Percentiles rank a stretch among this genome's conserved stretches.
Conservation (phyloP, 257 asterid species). For the Orobanche coerulescens region DNA sequence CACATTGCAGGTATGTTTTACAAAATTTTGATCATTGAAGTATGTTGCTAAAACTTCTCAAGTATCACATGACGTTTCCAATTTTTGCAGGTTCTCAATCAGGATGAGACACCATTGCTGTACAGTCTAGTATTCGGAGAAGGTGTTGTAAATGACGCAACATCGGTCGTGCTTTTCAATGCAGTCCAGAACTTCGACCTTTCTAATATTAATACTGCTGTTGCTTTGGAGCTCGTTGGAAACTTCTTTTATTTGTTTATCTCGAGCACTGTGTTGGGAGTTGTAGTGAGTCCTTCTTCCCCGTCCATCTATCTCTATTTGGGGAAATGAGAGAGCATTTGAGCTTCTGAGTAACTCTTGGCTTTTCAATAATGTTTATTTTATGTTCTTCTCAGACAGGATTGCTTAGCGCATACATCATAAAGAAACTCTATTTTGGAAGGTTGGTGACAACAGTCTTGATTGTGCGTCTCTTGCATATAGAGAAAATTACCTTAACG, state of each 20-base stretch:
- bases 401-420: slow-evolving; percentile 78
- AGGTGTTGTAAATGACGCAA: slow-evolving; percentile 98
- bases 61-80: slow-evolving; percentile 16
- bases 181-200: slow-evolving; percentile 93
- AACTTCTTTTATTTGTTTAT: slow-evolving; percentile 69
- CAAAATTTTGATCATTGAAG: slow-evolving; percentile 1
- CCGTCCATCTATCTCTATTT: slow-evolving; percentile 10
- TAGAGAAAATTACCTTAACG: not conserved
- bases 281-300: slow-evolving; percentile 48
- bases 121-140: slow-evolving; percentile 98
- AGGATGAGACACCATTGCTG: slow-evolving; percentile 92
- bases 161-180: slow-evolving; percentile 93
- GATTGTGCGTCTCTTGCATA: slow-evolving; percentile 9
- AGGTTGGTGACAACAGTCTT: slow-evolving; percentile 45
- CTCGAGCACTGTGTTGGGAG: slow-evolving; percentile 74
- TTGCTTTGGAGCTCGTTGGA: slow-evolving; percentile 66
- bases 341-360: slow-evolving; percentile 17
- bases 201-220: slow-evolving; percentile 47
- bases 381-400: slow-evolving; percentile 60
- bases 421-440: slow-evolving; percentile 90
- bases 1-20: slow-evolving; percentile 78
- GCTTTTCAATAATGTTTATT: slow-evolving; percentile 12
- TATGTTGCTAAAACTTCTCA: slow-evolving; percentile 13
- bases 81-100: slow-evolving; percentile 76
- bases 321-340: not conserved